Conservation (phyloP, 805 yeast genomes). For the Millerago galiae region DNA sequence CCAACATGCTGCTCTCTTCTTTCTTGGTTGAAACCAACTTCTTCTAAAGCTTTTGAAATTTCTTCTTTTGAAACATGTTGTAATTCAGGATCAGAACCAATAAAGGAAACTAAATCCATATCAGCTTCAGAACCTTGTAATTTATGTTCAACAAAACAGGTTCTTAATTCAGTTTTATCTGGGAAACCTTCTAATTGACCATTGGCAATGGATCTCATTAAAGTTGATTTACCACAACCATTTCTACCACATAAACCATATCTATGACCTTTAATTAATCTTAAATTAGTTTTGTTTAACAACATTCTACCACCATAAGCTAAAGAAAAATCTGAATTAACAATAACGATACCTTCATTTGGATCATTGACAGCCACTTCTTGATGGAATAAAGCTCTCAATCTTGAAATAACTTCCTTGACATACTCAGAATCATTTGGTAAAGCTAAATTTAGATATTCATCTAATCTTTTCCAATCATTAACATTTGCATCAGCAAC, state of each 20-base stretch:
- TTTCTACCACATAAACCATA: slow-evolving; percentile 97
- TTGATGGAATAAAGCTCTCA: slow-evolving; percentile 49
- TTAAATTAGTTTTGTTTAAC: slow-evolving; percentile 82
- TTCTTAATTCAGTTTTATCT: slow-evolving; percentile 72
- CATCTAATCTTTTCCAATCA: slow-evolving; percentile 58
- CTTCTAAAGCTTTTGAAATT: slow-evolving; percentile 66
- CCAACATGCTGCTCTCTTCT: slow-evolving; percentile 90
- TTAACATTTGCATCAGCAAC: slow-evolving; percentile 66
- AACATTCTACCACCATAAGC: slow-evolving; percentile 98
- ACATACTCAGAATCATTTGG: slow-evolving; percentile 35
- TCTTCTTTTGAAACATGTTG: slow-evolving; percentile 55
- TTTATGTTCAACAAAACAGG: slow-evolving; percentile 96
- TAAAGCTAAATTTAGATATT: slow-evolving; percentile 41
- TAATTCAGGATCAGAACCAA: slow-evolving; percentile 84
- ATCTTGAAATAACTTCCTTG: slow-evolving; percentile 37
- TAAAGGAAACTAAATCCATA: slow-evolving; percentile 80
- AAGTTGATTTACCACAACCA: slow-evolving; percentile 98
- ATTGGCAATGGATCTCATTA: slow-evolving; percentile 93
- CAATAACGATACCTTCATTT: slow-evolving; percentile 85
- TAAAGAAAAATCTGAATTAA: slow-evolving; percentile 88
- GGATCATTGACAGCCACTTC: slow-evolving; percentile 50
- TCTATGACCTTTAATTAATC: slow-evolving; percentile 89
- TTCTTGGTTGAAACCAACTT: slow-evolving; percentile 89
- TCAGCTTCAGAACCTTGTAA: slow-evolving; percentile 93
- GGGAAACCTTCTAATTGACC: slow-evolving; percentile 99